Percentiles rank a stretch among this genome's conserved stretches.
Evolutionary conservation across 2,329 filamentous ascomycete genomes (phyloP).

Genomic region (Ophiostoma triangulosporum): DNA sequence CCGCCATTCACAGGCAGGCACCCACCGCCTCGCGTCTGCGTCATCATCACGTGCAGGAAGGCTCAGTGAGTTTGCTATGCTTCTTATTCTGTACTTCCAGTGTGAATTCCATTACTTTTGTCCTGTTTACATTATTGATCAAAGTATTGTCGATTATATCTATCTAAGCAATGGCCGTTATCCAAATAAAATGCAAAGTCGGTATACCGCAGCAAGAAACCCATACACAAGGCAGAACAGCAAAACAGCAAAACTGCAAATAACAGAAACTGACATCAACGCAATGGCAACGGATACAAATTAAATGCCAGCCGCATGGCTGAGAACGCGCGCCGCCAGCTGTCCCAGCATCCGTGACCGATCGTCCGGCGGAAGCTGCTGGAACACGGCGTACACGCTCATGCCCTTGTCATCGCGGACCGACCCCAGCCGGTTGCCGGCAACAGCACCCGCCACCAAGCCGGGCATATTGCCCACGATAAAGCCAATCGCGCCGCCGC

Average conservation of each 20-base stretch:
- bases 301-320: slow-evolving; percentile 51
- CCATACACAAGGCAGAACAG: background rate
- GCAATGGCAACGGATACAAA: too few relatives aligned
- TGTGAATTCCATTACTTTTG: too few relatives aligned
- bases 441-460: slow-evolving; percentile 76
- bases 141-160: too few relatives aligned
- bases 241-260: background rate
- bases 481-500: slow-evolving; percentile 83
- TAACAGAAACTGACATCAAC: background rate
- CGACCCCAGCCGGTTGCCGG: slow-evolving; percentile 81
- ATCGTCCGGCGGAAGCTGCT: slow-evolving; percentile 73
- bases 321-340: slow-evolving; percentile 76
- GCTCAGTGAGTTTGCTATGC: too few relatives aligned
- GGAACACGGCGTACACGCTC: slow-evolving; percentile 86
- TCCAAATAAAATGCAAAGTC: too few relatives aligned
- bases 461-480: slow-evolving; percentile 90
- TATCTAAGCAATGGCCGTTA: too few relatives aligned
- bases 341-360: slow-evolving; percentile 70
- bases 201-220: too few relatives aligned
- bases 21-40: background rate
- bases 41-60: slow-evolving; percentile 1
- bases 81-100: too few relatives aligned
- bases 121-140: too few relatives aligned
- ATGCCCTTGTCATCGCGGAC: slow-evolving; percentile 84
- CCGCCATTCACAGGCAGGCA: background rate